Percentiles rank a stretch among this genome's conserved stretches.
Evolutionary conservation across 1,139 yeast genomes (phyloP).

Genomic region (Pichia sp.): DNA sequence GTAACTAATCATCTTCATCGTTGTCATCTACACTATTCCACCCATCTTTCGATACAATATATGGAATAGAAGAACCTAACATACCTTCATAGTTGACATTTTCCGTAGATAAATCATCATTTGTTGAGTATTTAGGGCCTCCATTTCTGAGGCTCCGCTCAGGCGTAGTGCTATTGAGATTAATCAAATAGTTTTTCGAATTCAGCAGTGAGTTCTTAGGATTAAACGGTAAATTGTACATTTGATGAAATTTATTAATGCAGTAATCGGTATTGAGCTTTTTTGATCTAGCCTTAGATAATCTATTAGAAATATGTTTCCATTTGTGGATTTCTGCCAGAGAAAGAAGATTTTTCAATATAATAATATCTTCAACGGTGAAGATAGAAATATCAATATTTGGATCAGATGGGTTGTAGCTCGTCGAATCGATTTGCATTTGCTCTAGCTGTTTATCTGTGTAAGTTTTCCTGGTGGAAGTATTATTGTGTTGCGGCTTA

Average conservation of each 20-base stretch:
- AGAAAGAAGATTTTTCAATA: constrained; percentile 22
- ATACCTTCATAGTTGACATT: constrained; percentile 21
- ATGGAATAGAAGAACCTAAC: constrained; percentile 26
- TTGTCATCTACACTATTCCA: constrained; percentile 15
- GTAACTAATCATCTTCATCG: constrained; percentile 2
- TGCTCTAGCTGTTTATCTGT: too few species aligned
- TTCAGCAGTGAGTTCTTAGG: constrained; percentile 16
- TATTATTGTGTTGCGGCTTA: too few species aligned
- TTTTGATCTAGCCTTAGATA: constrained; percentile 24
- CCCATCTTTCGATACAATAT: constrained; percentile 23
- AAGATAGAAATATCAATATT: constrained; percentile 17
- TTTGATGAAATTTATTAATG: constrained; percentile 24
- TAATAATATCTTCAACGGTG: constrained; percentile 24
- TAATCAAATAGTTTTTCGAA: constrained; percentile 13
- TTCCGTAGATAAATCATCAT: neutral
- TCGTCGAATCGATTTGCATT: too few species aligned
- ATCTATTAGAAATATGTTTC: constrained; percentile 24
- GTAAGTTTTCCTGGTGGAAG: too few species aligned
- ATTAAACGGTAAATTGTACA: constrained; percentile 25
- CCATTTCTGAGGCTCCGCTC: constrained; percentile 1
- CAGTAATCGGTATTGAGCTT: constrained; percentile 25
- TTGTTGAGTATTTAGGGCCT: neutral
- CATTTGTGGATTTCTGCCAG: constrained; percentile 26
- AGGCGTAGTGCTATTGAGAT: constrained; percentile 6
- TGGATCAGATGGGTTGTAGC: constrained; percentile 12